phyloP scores from a whole-genome alignment of 495 filamentous ascomycete genomes.

The Penicillium nucicola region DNA sequence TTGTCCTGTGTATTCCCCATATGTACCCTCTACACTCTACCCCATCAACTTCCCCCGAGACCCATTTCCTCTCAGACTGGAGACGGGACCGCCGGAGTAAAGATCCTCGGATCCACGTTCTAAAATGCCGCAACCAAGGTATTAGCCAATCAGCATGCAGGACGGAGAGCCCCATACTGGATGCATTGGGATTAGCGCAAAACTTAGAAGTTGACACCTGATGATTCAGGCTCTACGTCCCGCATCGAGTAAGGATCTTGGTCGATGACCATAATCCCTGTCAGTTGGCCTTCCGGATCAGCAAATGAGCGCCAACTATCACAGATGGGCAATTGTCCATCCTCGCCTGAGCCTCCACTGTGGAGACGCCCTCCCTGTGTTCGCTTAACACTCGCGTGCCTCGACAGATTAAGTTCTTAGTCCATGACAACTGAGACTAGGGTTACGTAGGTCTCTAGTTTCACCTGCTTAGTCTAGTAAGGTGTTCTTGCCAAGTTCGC shows the following conservation, averaged over 20 bases:
- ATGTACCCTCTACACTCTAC: neutral
- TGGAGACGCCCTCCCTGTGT: neutral
- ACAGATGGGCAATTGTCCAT: neutral
- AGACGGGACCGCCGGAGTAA: slow-evolving; percentile 8
- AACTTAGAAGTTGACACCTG: slow-evolving; percentile 11
- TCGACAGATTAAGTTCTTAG: neutral
- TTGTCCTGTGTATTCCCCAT: too few species aligned
- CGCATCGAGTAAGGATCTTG: slow-evolving; percentile 6
- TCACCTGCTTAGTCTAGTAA: slow-evolving; percentile 1
- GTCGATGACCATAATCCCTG: slow-evolving; percentile 7
- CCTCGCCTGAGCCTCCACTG: slow-evolving; percentile 1
- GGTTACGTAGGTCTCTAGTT: neutral
- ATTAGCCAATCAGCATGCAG: neutral
- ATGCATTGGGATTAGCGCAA: neutral
- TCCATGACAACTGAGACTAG: too few species aligned
- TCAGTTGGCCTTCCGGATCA: neutral
- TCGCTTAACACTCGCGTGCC: neutral
- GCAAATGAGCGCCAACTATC: too few species aligned
- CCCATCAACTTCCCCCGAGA: neutral
- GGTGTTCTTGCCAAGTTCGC: neutral
- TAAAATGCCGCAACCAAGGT: slow-evolving; percentile 19
- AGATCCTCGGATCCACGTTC: slow-evolving; percentile 14
- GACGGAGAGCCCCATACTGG: neutral
- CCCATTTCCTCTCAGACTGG: too few species aligned
- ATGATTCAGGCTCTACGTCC: neutral